Evolutionary conservation across 768 basidiomycete species (phyloP), one percentile per base, ranked within the genome.

Genomic region (Suillus paluster): DNA sequence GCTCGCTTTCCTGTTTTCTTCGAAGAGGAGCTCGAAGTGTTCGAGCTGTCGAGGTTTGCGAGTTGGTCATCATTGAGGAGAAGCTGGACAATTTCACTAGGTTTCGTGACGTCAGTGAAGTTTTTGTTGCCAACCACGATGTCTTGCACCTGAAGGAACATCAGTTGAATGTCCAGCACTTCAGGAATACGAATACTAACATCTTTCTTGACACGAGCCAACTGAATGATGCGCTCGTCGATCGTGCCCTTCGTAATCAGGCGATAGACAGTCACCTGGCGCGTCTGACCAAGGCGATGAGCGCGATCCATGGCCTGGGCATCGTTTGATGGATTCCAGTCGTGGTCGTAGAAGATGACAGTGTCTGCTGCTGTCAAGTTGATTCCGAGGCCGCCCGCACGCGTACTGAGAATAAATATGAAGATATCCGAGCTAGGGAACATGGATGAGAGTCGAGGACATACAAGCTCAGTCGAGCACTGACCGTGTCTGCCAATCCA

Each of bases 231-330:
- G 4, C 97, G 93, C 76, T 99, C 97, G 72, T 99, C 95, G 67
- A 97, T 95, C 1, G 94, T 97, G 14, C 94, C 95, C 75, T 84
- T 90, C 3, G 95, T 97, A 70, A 97, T 95, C 54, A 98, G 80
- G 19, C 96, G 90, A 74, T 97, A 98, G 10, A 98, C 95, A 2
- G 95, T 98, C 60, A 98, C 96, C 78, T 98, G 96, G 50, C 94
- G 91, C 7, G 95, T 98, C 76, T 98, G 96, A 34, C 96, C 96
- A 15, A 98, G 84, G 67, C 96, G 92, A 78, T 98, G 96, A 17
- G 96, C 96, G 66, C 96, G 92, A 70, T 97, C 96, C 96, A 98
- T 98, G 15, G 96, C 96, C 73, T 98, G 96, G 38, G 96, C 94
- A 74, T 98, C 96, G 69, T 97, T 97, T 17, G 94, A 96, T 14